Base-by-base conservation (phyloP, 2,329 filamentous ascomycete genomes). In the Paecilomyces formosus region DNA sequence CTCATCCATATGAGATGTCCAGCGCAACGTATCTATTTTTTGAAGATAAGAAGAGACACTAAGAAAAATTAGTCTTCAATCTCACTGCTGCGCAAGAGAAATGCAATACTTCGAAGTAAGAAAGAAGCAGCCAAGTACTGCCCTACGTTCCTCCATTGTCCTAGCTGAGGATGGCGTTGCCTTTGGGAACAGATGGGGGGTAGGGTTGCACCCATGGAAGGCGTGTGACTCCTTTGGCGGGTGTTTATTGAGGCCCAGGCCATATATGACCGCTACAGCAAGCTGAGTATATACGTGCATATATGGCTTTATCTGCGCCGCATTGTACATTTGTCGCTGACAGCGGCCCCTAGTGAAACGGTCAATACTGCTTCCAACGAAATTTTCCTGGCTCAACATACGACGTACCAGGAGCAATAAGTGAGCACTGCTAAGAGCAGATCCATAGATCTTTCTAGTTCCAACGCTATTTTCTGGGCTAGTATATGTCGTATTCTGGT, bases 361-460 rank as follows among this genome's bases (percentile, higher is more conserved):
- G 57, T 54, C 45, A 57, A 22, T 54, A 54, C 11, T 13, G 13
- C 22, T 26, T 4, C 26, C 21, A 35, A 45, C n/a, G 11, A 56
- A 18, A 15, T 31, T 15, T 26, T 54, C 9, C 24, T 11, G 18
- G 50, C 31, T 61, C 55, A 54, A 53, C 39, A 28, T n/a, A 9
- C 28, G 22, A 62, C 73, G 63, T 66, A 79, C 80, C 82, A 85
- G 31, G 72, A 70, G 22, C 77, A 70, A 56, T 71, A 78, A 55
- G 62, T 72, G 15, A 86, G 64, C 3, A 84, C 59, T 0, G 82
- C 82, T 11, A 81, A 71, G 1, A 86, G 69, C 11, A 85, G 61
- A 61, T 85, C 83, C 45, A 84, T 70, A 54, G 68, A 77, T 55
- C 78, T 76, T 57, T 83, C 80, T n/a, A 75, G 70, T 9, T 80